These are phyloP conservation scores for Ehretia macrophylla DNA, from an alignment of 257 asterid genomes.

Conservation along the genomic window DNA sequence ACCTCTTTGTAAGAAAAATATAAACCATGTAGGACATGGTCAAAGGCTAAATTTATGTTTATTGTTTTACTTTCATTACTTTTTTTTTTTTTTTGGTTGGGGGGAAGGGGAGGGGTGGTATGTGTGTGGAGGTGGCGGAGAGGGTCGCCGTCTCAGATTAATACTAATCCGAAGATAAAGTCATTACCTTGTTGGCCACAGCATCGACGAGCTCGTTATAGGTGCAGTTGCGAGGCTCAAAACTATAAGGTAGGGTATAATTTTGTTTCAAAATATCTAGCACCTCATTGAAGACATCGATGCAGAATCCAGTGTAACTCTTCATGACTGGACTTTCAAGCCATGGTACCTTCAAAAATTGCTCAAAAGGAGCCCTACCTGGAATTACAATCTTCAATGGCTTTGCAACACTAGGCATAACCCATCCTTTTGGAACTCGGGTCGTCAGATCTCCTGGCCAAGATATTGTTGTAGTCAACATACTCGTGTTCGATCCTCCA, in stretches of 20 bases:
- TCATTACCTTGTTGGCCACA: constrained; percentile 25
- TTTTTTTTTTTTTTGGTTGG: no score
- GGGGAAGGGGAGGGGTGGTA: no score
- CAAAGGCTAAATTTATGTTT: no score
- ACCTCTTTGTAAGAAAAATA: no score
- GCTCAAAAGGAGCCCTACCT: constrained; percentile 6
- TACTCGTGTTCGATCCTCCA: not conserved
- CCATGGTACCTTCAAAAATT: constrained; percentile 23
- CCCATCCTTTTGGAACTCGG: constrained; percentile 42
- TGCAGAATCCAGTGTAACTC: constrained; percentile 31
- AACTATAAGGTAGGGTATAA: constrained; percentile 21
- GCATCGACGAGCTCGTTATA: constrained; percentile 17
- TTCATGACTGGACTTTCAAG: not conserved
- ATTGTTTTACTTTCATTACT: no score
- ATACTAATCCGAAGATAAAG: no score
- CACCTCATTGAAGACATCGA: constrained; percentile 22
- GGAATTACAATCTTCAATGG: constrained; percentile 40
- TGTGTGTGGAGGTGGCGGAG: no score
- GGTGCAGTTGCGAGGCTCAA: constrained; percentile 16
- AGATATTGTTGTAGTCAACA: constrained; percentile 3
- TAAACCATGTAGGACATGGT: no score
- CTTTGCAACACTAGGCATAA: constrained; percentile 26
- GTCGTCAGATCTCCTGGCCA: constrained; percentile 40
- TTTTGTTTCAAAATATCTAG: constrained; percentile 17
- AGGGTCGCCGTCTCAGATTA: no score